phyloP scores from a whole-genome alignment of 306 rosid genomes.

The Prunus salicina region DNA sequence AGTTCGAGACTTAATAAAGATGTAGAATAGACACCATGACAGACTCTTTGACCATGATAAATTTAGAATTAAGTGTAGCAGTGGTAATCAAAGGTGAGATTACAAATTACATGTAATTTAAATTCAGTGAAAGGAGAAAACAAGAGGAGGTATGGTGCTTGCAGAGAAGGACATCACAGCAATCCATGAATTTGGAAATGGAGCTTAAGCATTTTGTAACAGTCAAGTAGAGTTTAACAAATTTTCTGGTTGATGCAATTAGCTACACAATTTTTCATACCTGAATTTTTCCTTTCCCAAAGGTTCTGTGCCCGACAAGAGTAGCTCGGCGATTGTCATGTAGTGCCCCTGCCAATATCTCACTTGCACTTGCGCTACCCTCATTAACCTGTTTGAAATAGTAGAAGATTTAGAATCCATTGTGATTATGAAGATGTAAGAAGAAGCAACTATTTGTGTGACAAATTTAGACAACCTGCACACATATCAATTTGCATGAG shows the following conservation, averaged over 20 bases:
- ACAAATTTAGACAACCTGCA: neutral
- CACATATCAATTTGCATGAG: neutral
- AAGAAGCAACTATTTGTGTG: neutral
- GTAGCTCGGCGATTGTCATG: slow-evolving; percentile 90
- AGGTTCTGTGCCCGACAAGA: slow-evolving; percentile 87
- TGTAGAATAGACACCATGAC: neutral
- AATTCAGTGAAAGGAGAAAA: neutral
- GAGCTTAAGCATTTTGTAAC: neutral
- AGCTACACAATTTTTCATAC: slow-evolving; percentile 16
- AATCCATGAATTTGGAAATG: neutral
- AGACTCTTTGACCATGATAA: neutral
- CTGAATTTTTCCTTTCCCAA: slow-evolving; percentile 99
- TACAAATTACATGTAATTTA: neutral
- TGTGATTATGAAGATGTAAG: neutral
- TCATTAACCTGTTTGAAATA: slow-evolving; percentile 72
- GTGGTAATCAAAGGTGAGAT: neutral
- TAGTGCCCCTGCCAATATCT: slow-evolving; percentile 93
- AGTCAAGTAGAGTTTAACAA: neutral
- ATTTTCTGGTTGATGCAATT: neutral
- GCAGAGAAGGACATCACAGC: neutral
- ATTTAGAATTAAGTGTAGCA: neutral
- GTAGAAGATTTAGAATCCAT: neutral
- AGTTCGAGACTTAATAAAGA: neutral
- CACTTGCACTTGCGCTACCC: slow-evolving; percentile 98
- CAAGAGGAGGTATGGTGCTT: neutral